Base-by-base conservation (phyloP, 805 yeast species). In the Myxozyma vanderwaltii region DNA sequence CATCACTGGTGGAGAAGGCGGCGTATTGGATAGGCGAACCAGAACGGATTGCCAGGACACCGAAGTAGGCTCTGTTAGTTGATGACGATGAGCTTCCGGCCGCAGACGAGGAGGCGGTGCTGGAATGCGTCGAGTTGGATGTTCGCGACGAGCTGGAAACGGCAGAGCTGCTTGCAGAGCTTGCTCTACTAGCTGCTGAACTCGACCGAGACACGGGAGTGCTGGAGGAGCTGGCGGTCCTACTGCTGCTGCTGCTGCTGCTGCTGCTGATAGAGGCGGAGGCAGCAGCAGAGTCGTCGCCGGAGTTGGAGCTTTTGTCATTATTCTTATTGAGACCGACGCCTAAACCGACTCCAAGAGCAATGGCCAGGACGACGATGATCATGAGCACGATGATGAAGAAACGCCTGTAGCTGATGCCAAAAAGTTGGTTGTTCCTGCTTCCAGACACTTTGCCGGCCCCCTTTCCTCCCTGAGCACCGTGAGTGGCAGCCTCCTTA, bases 21-120 rank as follows among this genome's bases (percentile, higher is more conserved):
- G 44, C 29, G 12, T 48, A 48, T 27, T 48, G 52, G 36, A 48
- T 36, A 24, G 52, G 52, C 5, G 52, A 48, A 4, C 52, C 52
- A 15, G 52, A 48, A 12, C 24, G 10, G 19, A 48, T 48, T 2
- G 52, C 52, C 6, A 48, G 19, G 8, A 48, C 52, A 10, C 41
- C 52, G 23, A 48, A 48, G 21, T 35, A 24, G 19, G 15, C n/a
- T 36, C 2, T 13, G 2, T 21, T 17, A 15, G 26, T 2, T 1
- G 29, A 36, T 10, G 38, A 13, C 10, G 41, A 12, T 4, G 54
- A 23, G 46, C 54, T 39, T 2, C 46, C 36, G 2, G 46, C 43
- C 7, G 52, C 52, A 8, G 52, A 49, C 5, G 52, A 27, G 4
- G 54, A 50, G 5, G 54, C 38, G 2, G 51, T 19, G 51, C 43